These are phyloP conservation scores for Verticillium dahliae DNA, from an alignment of 2,329 filamentous ascomycete genomes.

Conservation along the genomic window DNA sequence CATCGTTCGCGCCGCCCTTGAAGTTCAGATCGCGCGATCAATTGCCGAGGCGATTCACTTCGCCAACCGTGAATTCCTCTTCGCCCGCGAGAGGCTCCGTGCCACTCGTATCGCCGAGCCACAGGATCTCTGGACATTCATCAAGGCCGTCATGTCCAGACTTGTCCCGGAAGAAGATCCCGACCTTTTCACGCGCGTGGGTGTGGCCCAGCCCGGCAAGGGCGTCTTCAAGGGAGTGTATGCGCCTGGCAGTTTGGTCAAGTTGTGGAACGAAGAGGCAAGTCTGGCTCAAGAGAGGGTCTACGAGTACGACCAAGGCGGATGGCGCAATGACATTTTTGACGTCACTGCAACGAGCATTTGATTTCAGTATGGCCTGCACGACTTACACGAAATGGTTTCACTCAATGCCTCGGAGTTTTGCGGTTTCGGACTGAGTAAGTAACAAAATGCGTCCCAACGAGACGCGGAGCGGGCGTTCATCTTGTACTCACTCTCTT, in stretches of 20 bases:
- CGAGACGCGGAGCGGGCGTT: not conserved
- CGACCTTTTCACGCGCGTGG: slow-evolving; percentile 68
- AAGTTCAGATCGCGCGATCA: slow-evolving; percentile 66
- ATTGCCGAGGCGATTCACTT: slow-evolving; percentile 65
- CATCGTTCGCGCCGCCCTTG: slow-evolving; percentile 70
- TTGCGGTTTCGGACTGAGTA: not conserved
- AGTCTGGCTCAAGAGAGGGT: slow-evolving; percentile 63
- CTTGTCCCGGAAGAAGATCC: slow-evolving; percentile 67
- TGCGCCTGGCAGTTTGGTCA: slow-evolving; percentile 81
- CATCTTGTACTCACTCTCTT: not conserved
- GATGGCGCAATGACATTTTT: slow-evolving; percentile 86
- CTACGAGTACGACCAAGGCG: slow-evolving; percentile 63
- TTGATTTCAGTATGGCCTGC: not conserved
- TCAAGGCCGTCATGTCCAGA: slow-evolving; percentile 73
- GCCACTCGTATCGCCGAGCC: slow-evolving; percentile 80
- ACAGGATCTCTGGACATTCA: slow-evolving; percentile 71
- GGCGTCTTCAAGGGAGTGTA: slow-evolving; percentile 77
- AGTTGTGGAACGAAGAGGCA: slow-evolving; percentile 82
- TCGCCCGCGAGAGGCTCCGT: slow-evolving; percentile 76
- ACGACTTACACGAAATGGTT: not conserved
- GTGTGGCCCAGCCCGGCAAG: slow-evolving; percentile 48
- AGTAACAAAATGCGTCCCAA: not conserved
- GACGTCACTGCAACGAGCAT: slow-evolving; percentile 33
- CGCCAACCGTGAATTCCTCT: slow-evolving; percentile 80
- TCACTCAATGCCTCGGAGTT: not conserved